These are phyloP conservation scores for Ophiostoma sp. DNA, from an alignment of 2,329 filamentous ascomycete species.

Conservation along the genomic window DNA sequence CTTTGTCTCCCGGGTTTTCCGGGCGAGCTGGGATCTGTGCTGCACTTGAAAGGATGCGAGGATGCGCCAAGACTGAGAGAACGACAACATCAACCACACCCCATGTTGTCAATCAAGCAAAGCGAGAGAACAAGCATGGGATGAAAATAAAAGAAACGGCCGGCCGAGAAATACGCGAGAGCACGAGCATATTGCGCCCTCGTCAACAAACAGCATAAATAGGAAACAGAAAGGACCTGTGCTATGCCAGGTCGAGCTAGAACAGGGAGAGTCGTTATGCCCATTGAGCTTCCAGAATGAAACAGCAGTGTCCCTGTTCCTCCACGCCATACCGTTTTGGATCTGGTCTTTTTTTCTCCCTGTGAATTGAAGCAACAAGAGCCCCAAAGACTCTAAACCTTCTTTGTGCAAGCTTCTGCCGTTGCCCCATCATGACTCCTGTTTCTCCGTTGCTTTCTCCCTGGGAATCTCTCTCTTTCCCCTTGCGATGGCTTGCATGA, in stretches of 20 bases:
- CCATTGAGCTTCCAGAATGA: slow-evolving; percentile 11
- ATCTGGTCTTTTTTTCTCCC: not conserved
- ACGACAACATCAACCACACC: not conserved
- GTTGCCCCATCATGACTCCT: not conserved
- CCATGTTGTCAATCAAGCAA: not conserved
- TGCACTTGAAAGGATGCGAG: not conserved
- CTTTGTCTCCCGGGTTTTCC: not conserved
- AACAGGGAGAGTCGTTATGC: too few species aligned
- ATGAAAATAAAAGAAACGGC: not conserved
- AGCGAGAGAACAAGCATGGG: not conserved
- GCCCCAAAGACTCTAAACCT: not conserved
- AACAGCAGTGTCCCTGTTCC: slow-evolving; percentile 4
- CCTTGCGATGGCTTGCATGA: not conserved
- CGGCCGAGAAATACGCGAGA: not conserved
- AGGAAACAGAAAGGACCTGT: not conserved
- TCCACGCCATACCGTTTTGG: slow-evolving; percentile 5
- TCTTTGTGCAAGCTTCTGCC: not conserved
- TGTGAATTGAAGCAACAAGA: not conserved
- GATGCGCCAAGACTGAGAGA: not conserved
- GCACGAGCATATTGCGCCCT: not conserved
- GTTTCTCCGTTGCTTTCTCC: not conserved
- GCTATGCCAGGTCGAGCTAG: not conserved
- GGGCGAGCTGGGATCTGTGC: not conserved
- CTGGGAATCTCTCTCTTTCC: not conserved
- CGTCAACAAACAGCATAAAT: not conserved